phyloP scores from a whole-genome alignment of 2,329 filamentous ascomycete genomes.

The Ambrosiella xylebori region DNA sequence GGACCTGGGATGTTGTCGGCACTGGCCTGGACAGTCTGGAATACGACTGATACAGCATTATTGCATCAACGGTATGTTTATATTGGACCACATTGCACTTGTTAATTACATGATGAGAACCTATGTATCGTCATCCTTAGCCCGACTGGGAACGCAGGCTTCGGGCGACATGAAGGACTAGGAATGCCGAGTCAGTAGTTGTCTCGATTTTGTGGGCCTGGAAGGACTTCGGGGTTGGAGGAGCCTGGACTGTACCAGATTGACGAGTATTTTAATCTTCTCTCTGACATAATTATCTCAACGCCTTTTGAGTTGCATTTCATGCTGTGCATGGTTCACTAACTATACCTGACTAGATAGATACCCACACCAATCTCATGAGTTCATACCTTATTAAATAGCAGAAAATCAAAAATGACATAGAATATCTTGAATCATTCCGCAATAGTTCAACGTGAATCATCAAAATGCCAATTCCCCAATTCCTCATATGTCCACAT shows the following conservation, averaged over 20 bases:
- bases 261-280: constrained; percentile 32
- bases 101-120: constrained; percentile 56
- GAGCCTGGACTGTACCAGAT: constrained; percentile 12
- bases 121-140: constrained; percentile 93
- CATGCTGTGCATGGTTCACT: not conserved
- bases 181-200: not conserved
- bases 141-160: constrained; percentile 35
- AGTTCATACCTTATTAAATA: no score
- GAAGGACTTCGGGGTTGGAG: constrained; percentile 9
- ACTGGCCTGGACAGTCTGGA: constrained; percentile 41
- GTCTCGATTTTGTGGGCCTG: not conserved
- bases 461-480: not conserved
- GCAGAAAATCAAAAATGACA: no score
- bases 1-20: constrained; percentile 51
- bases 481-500: not conserved
- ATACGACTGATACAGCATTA: constrained; percentile 33
- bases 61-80: constrained; percentile 15
- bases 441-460: not conserved
- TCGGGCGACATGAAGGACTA: constrained; percentile 3
- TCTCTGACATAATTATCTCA: constrained; percentile 25
- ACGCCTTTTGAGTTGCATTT: not conserved
- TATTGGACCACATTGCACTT: not conserved
- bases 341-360: no score
- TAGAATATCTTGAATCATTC: no score
- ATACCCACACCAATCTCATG: no score